Percentiles rank a stretch among this genome's conserved stretches.
Evolutionary conservation across 139 green algal species (phyloP).

Genomic region (Limnomonas spitsbergensis): DNA sequence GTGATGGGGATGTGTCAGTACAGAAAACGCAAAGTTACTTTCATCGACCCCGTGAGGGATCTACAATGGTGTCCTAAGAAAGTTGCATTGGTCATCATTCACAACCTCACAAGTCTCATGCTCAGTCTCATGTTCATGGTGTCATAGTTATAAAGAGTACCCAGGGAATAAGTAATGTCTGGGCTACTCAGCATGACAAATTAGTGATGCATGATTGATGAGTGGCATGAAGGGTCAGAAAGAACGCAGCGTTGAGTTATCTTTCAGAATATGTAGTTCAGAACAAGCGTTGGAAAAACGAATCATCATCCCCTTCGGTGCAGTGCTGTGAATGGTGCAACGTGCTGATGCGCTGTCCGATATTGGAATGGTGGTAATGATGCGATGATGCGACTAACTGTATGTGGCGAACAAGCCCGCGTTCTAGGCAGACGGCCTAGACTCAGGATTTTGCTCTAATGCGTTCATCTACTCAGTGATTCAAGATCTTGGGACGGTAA

Average conservation of each 20-base stretch:
- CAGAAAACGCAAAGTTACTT: background rate
- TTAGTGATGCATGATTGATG: background rate
- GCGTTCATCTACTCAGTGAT: slow-evolving; percentile 13
- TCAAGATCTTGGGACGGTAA: background rate
- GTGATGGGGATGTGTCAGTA: background rate
- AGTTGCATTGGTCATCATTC: background rate
- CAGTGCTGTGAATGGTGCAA: background rate
- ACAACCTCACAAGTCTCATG: no score
- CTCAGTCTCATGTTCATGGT: no score
- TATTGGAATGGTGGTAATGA: no score
- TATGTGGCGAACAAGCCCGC: no score
- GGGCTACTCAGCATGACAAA: no score
- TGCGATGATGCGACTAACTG: background rate
- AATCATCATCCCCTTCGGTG: background rate
- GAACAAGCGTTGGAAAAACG: slow-evolving; percentile 1
- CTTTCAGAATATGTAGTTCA: background rate
- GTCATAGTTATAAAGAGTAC: no score
- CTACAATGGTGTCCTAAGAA: slow-evolving; percentile 17
- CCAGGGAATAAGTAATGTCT: no score
- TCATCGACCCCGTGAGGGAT: background rate
- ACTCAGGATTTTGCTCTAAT: background rate
- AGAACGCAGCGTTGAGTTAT: slow-evolving; percentile 10
- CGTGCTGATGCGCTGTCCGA: background rate
- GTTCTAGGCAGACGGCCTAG: no score
- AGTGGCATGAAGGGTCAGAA: background rate